These are phyloP conservation scores for Phytophthora sojae DNA, from an alignment of 352 stramenopile species.

Conservation along the genomic window DNA sequence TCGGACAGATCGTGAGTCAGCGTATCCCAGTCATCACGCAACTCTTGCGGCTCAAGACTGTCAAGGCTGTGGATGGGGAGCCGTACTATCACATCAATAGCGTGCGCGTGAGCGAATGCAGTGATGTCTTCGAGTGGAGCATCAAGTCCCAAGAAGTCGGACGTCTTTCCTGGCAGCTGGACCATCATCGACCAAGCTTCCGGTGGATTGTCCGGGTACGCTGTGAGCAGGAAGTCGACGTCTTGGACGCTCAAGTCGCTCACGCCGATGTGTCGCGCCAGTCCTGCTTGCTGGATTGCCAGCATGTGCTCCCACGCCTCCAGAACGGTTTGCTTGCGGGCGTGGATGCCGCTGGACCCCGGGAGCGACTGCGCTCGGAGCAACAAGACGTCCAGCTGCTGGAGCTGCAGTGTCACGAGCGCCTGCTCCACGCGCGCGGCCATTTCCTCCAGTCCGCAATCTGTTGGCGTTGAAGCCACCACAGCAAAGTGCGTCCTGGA, in stretches of 20 bases:
- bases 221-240: conserved; percentile 62
- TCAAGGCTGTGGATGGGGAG: conserved; percentile 45
- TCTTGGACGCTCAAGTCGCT: conserved; percentile 59
- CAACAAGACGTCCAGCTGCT: conserved; percentile 56
- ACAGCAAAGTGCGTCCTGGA: conserved; percentile 41
- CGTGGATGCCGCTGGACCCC: conserved; percentile 21
- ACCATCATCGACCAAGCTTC: conserved; percentile 33
- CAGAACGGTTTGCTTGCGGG: conserved; percentile 54
- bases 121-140: conserved; percentile 25
- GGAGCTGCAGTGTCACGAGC: conserved; percentile 42
- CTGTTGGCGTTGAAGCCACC: conserved; percentile 26
- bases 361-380: conserved; percentile 37
- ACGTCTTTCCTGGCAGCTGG: conserved; percentile 6
- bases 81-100: conserved; percentile 54
- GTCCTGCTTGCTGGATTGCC: conserved; percentile 40
- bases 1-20: conserved; percentile 42
- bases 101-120: conserved; percentile 50
- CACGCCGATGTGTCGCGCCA: conserved; percentile 51
- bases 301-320: conserved; percentile 56
- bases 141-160: conserved; percentile 6
- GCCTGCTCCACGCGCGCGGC: conserved; percentile 37
- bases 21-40: conserved; percentile 38
- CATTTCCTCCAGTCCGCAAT: conserved; percentile 31
- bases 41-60: conserved; percentile 14
- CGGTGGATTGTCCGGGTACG: conserved; percentile 35